Conservation (phyloP, 2,329 filamentous ascomycete species). For the Talaromyces marneffei region DNA sequence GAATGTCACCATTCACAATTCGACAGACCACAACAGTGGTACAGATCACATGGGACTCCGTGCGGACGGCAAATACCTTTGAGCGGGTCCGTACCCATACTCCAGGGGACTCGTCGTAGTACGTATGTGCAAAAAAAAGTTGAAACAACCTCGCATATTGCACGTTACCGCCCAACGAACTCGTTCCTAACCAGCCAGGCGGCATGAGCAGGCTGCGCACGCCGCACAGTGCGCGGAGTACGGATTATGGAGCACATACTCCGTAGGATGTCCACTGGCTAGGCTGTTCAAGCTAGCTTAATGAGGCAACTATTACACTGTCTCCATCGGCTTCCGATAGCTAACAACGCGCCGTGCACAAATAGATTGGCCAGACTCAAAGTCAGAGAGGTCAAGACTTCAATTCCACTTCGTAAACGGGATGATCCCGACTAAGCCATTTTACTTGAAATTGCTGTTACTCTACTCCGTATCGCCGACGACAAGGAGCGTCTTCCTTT, state of each 20-base stretch:
- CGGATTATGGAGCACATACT: not conserved
- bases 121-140: no score
- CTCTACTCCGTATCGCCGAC: not conserved
- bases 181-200: no score
- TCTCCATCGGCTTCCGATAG: not conserved
- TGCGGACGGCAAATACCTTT: not conserved
- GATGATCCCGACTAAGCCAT: not conserved
- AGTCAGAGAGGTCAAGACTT: not conserved
- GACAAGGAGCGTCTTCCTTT: not conserved
- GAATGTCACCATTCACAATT: not conserved
- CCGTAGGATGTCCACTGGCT: not conserved
- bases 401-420: not conserved
- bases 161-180: not conserved
- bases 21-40: not conserved
- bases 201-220: not conserved
- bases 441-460: not conserved
- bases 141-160: not conserved
- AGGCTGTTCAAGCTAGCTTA: not conserved
- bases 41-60: slow-evolving; percentile 1
- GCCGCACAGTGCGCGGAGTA: slow-evolving; percentile 2
- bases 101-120: no score
- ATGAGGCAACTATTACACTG: not conserved
- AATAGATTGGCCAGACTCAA: not conserved
- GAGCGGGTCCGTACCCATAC: slow-evolving; percentile 14
- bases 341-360: not conserved